Base-by-base conservation (phyloP, 73 alveolate species). In the Paramecium octaurelia region DNA sequence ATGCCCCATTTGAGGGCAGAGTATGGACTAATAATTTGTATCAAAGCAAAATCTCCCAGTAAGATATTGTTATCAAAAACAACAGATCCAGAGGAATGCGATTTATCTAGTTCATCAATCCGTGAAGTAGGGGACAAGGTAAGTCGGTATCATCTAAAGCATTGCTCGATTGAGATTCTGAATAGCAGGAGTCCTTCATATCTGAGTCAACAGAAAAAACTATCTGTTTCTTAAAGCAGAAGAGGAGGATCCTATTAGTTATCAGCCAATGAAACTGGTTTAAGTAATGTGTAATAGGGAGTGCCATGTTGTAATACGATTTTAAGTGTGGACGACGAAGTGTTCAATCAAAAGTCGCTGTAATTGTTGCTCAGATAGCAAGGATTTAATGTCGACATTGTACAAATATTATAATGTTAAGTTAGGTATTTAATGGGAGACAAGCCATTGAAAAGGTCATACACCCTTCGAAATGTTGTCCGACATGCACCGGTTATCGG, bases 311-410 rank as follows among this genome's bases (percentile, higher is more conserved):
- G 94, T 29, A 89, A 59, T 46, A 38, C 80, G 12, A 71, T 89
- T 11, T 36, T 89, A 40, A 70, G 85, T 71, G 94, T 89, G 2
- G 94, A 89, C 42, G 94, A 89, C 36, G 94, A 89, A 44, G 91
- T 71, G 6, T 89, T 89, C 48, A 89, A 89, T 73, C 31, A 70
- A 29, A 46, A 71, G 50, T 77, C 88, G 7, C 38, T 89, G 23
- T 20, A 70, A 83, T 24, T 89, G 18, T 60, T 69, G 16, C 42
- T 89, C 3, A 46, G 54, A 21, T 58, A 89, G 60, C 9, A 27
- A 43, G 94, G 88, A 14, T 36, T 70, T 8, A 43, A 89, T 42
- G 88, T 89, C 2, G 94, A 89, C 31, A 89, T 48, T 44, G 91
- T 80, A 42, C 21, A 44, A 31, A 11, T 14, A 35, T 35, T 75